Evolutionary conservation across 2,329 filamentous ascomycete species (phyloP).

Genomic region (Celoporthe dispersa): DNA sequence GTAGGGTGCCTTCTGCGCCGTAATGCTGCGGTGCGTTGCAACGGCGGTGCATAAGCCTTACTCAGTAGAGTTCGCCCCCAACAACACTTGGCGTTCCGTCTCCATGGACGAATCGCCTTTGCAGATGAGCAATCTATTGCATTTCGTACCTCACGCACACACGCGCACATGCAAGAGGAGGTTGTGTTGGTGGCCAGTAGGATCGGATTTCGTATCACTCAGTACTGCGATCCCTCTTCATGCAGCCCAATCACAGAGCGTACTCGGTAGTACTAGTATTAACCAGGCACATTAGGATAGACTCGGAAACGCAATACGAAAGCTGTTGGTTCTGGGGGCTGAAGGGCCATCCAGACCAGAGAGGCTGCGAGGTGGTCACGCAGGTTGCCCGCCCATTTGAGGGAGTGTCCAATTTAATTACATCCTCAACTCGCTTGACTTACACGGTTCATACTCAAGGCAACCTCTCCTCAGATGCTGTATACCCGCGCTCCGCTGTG

Average conservation of each 20-base stretch:
- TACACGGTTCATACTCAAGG: conserved; percentile 8
- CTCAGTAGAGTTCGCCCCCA: conserved; percentile 7
- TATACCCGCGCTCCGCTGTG: conserved; percentile 10
- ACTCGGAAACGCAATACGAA: conserved; percentile 11
- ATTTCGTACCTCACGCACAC: conserved; percentile 10
- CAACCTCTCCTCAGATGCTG: conserved; percentile 7
- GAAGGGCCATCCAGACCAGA: conserved; percentile 11
- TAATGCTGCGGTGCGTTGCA: conserved; percentile 19
- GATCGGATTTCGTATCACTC: conserved; percentile 3
- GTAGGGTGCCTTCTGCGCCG: conserved; percentile 10
- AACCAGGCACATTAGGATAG: conserved; percentile 6
- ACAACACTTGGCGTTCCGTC: conserved; percentile 10
- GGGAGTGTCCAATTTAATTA: conserved; percentile 3
- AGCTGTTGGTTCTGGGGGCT: conserved; percentile 11
- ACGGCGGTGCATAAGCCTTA: conserved; percentile 9
- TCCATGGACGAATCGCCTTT: conserved; percentile 9
- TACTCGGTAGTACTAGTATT: conserved; percentile 6
- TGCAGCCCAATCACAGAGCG: conserved; percentile 10
- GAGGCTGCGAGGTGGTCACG: conserved; percentile 9
- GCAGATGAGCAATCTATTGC: conserved; percentile 15
- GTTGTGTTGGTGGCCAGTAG: conserved; percentile 5
- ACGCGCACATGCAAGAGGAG: conserved; percentile 12
- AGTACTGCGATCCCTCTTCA: conserved; percentile 5
- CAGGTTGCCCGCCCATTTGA: conserved; percentile 14
- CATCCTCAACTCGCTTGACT: conserved; percentile 10